Evolutionary conservation across 2,329 filamentous ascomycete genomes (phyloP).

Genomic region (Dactylellina drechsleri): DNA sequence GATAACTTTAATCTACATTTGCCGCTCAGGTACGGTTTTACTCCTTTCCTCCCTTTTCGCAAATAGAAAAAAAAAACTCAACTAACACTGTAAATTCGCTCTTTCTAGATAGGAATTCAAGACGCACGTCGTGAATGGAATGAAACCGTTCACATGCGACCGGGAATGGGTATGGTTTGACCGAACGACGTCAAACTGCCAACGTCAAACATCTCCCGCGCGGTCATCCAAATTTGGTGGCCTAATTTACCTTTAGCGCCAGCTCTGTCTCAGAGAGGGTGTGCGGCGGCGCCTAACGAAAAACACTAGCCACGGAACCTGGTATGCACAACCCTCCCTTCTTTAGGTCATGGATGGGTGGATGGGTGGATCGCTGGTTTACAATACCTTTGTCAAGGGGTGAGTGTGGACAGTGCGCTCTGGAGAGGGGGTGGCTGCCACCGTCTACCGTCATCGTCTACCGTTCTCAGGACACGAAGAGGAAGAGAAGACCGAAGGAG

Average conservation of each 20-base stretch:
- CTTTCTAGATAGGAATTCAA: neutral
- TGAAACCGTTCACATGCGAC: neutral
- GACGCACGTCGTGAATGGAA: neutral
- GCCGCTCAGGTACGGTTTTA: conserved; percentile 30
- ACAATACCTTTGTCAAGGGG: conserved; percentile 23
- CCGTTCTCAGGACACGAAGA: neutral
- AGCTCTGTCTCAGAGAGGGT: conserved; percentile 52
- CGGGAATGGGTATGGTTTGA: conserved; percentile 23
- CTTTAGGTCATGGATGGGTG: conserved; percentile 10
- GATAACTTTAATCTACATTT: conserved; percentile 43
- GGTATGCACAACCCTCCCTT: conserved; percentile 15
- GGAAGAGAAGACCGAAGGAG: neutral
- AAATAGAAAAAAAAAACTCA: conserved; percentile 9
- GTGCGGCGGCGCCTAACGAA: conserved; percentile 54
- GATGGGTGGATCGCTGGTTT: conserved; percentile 1
- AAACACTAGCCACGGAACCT: conserved; percentile 33
- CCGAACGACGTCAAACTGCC: conserved; percentile 29
- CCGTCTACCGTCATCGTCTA: neutral
- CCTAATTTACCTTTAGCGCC: conserved; percentile 51
- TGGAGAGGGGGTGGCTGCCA: conserved; percentile 6
- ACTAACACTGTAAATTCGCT: conserved; percentile 5
- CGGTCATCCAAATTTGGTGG: conserved; percentile 46
- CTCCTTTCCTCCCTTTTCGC: conserved; percentile 1
- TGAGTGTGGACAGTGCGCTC: conserved; percentile 21
- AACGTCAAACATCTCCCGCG: conserved; percentile 55